Evolutionary conservation across 305 asterid genomes (phyloP), one percentile per base, ranked within the genome.

Genomic region (Stenogyne calaminthoides): DNA sequence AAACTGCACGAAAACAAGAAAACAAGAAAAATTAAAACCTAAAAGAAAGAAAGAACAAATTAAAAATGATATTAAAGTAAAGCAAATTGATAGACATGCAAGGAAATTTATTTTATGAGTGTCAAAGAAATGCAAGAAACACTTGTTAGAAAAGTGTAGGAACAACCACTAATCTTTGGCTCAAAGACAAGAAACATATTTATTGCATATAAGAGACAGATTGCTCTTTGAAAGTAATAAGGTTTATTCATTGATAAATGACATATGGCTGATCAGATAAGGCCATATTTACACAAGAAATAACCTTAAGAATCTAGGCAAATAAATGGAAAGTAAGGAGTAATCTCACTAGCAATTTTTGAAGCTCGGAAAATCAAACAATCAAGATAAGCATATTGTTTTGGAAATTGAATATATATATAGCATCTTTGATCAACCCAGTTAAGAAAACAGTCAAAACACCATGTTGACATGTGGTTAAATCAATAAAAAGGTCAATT

Each of bases 1-100:
- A 58, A 77, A 60, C 85, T 79, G 74, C 51, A 74, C 47, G 46
- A 57, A 57, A 44, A 61, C 29, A 37, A 61, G 9, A 72, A 60
- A 42, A 68, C 47, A 46, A 73, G 55, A 63, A 69, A 59, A 22
- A 15, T 82, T 39, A 70, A 69, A 61, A 79, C 59, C 51, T 25
- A 40, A 65, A 68, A 42, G 12, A 65, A 68, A 42, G 12, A 49
- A 36, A 69, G 14, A 14, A 27, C 46, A 37, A 6, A 52, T 54
- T 22, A 7, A n/a, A 69, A 58, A 46, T 9, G 22, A 5, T 27
- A 22, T 34, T 29, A 46, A 63, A 20, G 18, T 1, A 7, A 46
- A 71, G 60, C 3, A 22, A 20, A 59, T 25, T 36, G 20, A 32
- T 27, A 14, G 73, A 67, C 58, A 72, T 14, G 70, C 55, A 64